Conservation (phyloP, 169 alveolate species). For the Plasmodium inui region DNA sequence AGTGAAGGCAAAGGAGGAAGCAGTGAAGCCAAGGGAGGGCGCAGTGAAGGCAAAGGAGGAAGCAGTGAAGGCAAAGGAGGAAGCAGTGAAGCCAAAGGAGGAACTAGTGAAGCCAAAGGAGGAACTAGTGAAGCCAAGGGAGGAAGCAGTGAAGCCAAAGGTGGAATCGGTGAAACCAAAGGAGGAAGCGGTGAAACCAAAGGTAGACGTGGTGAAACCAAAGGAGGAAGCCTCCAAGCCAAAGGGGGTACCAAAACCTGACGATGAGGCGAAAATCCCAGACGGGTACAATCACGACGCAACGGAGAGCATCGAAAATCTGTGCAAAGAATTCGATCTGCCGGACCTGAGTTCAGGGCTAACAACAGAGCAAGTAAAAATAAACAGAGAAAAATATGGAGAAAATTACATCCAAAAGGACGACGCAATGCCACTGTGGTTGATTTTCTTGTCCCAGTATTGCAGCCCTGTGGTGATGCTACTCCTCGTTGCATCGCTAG, state of each 20-base stretch:
- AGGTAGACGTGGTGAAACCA: constrained; percentile 65
- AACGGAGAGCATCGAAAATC: constrained; percentile 78
- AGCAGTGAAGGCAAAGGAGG: no score
- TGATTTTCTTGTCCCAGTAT: constrained; percentile 89
- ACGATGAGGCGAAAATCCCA: constrained; percentile 72
- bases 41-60: no score
- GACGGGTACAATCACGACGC: constrained; percentile 84
- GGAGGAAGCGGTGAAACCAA: neutral
- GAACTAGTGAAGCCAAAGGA: no score
- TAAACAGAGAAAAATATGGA: constrained; percentile 88
- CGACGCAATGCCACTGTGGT: constrained; percentile 88
- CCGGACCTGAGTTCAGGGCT: constrained; percentile 82
- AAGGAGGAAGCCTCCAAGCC: constrained; percentile 76
- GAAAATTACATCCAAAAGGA: constrained; percentile 89
- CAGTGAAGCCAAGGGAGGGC: no score
- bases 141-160: neutral
- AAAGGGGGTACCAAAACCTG: constrained; percentile 75
- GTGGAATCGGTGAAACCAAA: neutral
- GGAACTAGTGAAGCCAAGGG: constrained; percentile 1
- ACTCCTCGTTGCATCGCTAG: constrained; percentile 88
- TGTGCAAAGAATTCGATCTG: constrained; percentile 84
- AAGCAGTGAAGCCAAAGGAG: no score
- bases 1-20: no score
- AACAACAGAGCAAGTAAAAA: constrained; percentile 81
- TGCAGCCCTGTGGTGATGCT: constrained; percentile 88